These are phyloP conservation scores for Cercospora zeae-maydis DNA, from an alignment of 2,329 filamentous ascomycete species.

Conservation along the genomic window DNA sequence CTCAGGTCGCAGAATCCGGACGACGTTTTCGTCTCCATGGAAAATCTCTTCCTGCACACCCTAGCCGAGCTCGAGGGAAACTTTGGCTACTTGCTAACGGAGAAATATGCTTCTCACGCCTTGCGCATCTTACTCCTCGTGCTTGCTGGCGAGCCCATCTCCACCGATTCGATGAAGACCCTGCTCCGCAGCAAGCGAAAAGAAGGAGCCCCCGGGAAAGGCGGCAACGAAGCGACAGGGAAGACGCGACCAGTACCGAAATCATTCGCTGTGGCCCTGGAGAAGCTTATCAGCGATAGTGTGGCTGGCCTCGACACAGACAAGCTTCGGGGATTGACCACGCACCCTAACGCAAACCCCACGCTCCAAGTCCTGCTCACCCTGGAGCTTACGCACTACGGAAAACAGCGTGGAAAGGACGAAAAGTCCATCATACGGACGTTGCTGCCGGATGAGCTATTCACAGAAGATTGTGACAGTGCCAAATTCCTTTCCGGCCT, in stretches of 20 bases:
- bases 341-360: conserved; percentile 86
- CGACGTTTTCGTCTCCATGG: conserved; percentile 64
- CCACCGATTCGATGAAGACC: conserved; percentile 64
- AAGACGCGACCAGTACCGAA: conserved; percentile 61
- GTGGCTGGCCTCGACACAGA: conserved; percentile 72
- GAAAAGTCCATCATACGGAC: conserved; percentile 67
- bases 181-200: conserved; percentile 91
- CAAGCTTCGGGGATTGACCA: conserved; percentile 77
- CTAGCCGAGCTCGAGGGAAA: conserved; percentile 85
- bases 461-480: conserved; percentile 68
- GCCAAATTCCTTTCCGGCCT: conserved; percentile 80
- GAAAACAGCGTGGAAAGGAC: conserved; percentile 63
- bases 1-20: conserved; percentile 44
- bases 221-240: conserved; percentile 45
- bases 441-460: conserved; percentile 74
- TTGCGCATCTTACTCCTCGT: conserved; percentile 82
- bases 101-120: conserved; percentile 85
- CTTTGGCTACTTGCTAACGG: conserved; percentile 77
- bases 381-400: conserved; percentile 73
- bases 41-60: conserved; percentile 77
- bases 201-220: conserved; percentile 68
- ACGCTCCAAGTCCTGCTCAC: conserved; percentile 87
- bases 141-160: conserved; percentile 75
- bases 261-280: conserved; percentile 71
- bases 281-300: conserved; percentile 77